phyloP scores from a whole-genome alignment of 441 rosid species.

The Pelargonium myrrhifolium region DNA sequence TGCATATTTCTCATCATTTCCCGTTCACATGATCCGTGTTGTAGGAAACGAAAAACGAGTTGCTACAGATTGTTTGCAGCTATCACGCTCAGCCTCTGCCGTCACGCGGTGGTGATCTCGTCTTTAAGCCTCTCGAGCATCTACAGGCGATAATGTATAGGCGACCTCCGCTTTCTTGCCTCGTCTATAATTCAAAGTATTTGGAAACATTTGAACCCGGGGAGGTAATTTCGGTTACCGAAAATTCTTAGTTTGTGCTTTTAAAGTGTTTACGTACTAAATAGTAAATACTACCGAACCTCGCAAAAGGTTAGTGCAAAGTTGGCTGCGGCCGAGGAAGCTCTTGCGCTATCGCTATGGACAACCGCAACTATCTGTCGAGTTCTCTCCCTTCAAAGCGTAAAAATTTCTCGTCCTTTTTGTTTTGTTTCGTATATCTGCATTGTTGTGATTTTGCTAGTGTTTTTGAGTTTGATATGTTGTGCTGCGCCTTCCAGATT shows the following conservation, averaged over 20 bases:
- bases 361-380: constrained; percentile 93
- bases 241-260: constrained; percentile 13
- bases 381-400: constrained; percentile 86
- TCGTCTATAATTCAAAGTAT: constrained; percentile 44
- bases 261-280: constrained; percentile 19
- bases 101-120: constrained; percentile 48
- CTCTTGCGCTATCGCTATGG: constrained; percentile 81
- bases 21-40: constrained; percentile 23
- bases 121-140: constrained; percentile 88
- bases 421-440: not conserved
- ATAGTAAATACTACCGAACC: constrained; percentile 22
- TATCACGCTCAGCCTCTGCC: constrained; percentile 75
- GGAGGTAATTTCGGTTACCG: constrained; percentile 41
- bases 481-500: constrained; percentile 47
- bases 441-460: constrained; percentile 13
- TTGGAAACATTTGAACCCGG: constrained; percentile 42
- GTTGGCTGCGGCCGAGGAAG: constrained; percentile 88
- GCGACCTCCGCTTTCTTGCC: constrained; percentile 54
- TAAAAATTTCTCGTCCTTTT: constrained; percentile 20
- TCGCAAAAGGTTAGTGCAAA: constrained; percentile 53
- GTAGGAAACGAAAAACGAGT: constrained; percentile 75
- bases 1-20: constrained; percentile 15
- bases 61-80: constrained; percentile 72
- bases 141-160: constrained; percentile 69
- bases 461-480: constrained; percentile 17